These are phyloP conservation scores for Metschnikowia orientalis DNA, from an alignment of 805 yeast species.

Conservation along the genomic window DNA sequence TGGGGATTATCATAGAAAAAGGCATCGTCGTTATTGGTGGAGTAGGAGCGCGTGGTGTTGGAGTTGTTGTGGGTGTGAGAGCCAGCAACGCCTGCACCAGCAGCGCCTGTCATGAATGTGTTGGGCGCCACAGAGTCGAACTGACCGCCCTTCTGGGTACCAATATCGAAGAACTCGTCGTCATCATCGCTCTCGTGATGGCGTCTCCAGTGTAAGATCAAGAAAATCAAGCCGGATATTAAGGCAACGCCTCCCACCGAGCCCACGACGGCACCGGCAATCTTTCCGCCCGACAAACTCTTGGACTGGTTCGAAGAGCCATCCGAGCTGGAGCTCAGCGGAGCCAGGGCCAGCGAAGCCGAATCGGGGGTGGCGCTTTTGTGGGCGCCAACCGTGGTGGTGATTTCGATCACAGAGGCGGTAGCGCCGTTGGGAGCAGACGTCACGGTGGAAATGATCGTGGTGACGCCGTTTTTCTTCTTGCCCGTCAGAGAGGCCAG, in stretches of 20 bases:
- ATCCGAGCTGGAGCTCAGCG: conserved; percentile 5
- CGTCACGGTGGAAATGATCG: conserved; percentile 20
- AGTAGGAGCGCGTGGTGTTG: conserved; percentile 15
- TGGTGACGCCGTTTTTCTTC: conserved; percentile 14
- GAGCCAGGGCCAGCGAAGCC: conserved; percentile 1
- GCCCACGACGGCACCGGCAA: conserved; percentile 43
- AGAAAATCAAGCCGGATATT: conserved; percentile 28
- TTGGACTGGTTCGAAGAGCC: conserved; percentile 7
- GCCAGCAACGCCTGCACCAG: conserved; percentile 17
- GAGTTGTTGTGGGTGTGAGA: conserved; percentile 16
- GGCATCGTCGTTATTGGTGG: conserved; percentile 15
- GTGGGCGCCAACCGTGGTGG: conserved; percentile 18
- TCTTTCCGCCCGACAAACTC: conserved; percentile 34
- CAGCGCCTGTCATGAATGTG: conserved; percentile 20
- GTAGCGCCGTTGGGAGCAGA: conserved; percentile 10
- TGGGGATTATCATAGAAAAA: conserved; percentile 5
- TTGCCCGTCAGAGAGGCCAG: no score
- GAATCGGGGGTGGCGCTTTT: conserved; percentile 8
- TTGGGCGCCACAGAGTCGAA: conserved; percentile 24
- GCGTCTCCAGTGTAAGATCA: conserved; percentile 42
- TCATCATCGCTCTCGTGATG: conserved; percentile 32
- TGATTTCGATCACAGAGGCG: conserved; percentile 20
- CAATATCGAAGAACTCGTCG: conserved; percentile 28
- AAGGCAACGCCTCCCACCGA: conserved; percentile 34
- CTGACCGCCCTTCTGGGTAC: conserved; percentile 19